Evolutionary conservation across 192 early-diverging fungal genomes (phyloP).

Genomic region (Coemansia sp.): DNA sequence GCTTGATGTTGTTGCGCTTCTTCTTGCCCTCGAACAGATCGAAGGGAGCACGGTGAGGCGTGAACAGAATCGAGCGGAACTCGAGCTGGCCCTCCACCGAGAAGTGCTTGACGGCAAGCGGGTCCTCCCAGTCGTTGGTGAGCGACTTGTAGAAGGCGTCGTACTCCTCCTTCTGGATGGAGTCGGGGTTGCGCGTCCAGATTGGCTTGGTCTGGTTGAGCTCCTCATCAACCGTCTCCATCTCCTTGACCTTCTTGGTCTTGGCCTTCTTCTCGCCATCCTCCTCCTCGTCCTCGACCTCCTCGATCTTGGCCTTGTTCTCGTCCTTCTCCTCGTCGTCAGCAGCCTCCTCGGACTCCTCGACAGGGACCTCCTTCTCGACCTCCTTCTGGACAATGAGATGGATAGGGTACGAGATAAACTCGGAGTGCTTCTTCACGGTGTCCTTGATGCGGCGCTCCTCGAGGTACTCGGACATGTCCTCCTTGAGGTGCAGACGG

Average conservation of each 20-base stretch:
- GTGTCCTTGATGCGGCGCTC: slow-evolving; percentile 99
- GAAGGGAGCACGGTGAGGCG: slow-evolving; percentile 95
- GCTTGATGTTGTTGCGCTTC: slow-evolving; percentile 99
- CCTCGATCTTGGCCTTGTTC: slow-evolving; percentile 74
- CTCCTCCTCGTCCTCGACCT: slow-evolving; percentile 69
- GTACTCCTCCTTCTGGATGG: slow-evolving; percentile 96
- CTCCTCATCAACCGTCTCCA: slow-evolving; percentile 72
- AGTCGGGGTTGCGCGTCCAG: slow-evolving; percentile 99
- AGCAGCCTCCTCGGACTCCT: slow-evolving; percentile 70
- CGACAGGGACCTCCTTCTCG: slow-evolving; percentile 96
- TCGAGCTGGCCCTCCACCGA: slow-evolving; percentile 99
- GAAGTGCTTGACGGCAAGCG: slow-evolving; percentile 97
- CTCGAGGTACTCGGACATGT: slow-evolving; percentile 96
- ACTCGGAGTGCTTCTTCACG: slow-evolving; percentile 99
- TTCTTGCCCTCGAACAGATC: slow-evolving; percentile 98
- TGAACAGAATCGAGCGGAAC: slow-evolving; percentile 98
- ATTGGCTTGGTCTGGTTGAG: slow-evolving; percentile 99
- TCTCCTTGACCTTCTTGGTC: slow-evolving; percentile 67
- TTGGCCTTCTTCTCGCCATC: slow-evolving; percentile 68
- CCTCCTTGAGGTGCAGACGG: slow-evolving; percentile 97
- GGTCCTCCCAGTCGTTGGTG: slow-evolving; percentile 99
- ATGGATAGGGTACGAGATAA: slow-evolving; percentile 98
- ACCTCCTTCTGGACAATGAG: slow-evolving; percentile 95
- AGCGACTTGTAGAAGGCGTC: slow-evolving; percentile 97
- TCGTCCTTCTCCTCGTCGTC: slow-evolving; percentile 69